Evolutionary conservation across 2,329 filamentous ascomycete species (phyloP), one percentile per base, ranked within the genome.

Genomic region (Paracamarosporium sp.): DNA sequence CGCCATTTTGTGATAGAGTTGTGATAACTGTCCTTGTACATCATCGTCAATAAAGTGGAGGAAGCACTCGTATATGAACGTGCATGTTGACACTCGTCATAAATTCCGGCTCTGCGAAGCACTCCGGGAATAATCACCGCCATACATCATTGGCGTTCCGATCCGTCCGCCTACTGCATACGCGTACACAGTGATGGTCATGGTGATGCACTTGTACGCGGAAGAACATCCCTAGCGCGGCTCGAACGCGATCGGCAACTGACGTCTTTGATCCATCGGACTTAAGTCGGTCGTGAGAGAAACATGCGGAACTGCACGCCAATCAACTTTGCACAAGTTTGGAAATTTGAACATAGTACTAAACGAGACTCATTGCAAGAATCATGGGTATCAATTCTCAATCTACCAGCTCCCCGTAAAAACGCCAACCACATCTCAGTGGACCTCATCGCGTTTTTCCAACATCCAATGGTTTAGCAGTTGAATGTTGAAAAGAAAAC

Each of bases 321-420:
- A 36, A 5, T 36, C 12, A 41, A 24, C 20, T n/a, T n/a, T n/a
- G n/a, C n/a, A n/a, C n/a, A n/a, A n/a, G n/a, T n/a, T n/a, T n/a
- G n/a, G n/a, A n/a, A n/a, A n/a, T n/a, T n/a, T n/a, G n/a, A n/a
- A n/a, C n/a, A n/a, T n/a, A n/a, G n/a, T n/a, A n/a, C n/a, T n/a
- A n/a, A n/a, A n/a, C n/a, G n/a, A 13, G 9, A 11, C 30, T 4
- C 17, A n/a, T 2, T 38, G 17, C 7, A 17, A 43, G 12, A 7
- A 38, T 20, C 24, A 13, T 33, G 47, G 47, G 47, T 50, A 50
- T 50, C 47, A 40, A 50, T 50, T 28, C 24, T 50, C 13, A 50
- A 5, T 12, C n/a, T 50, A 50, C n/a, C 5, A 40, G 3, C 17
- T 40, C 22, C 20, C n/a, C n/a, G n/a, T 28, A 9, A 50, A 11